These are phyloP conservation scores for Cordyceps fumosorosea DNA, from an alignment of 2,329 filamentous ascomycete species.

Conservation along the genomic window DNA sequence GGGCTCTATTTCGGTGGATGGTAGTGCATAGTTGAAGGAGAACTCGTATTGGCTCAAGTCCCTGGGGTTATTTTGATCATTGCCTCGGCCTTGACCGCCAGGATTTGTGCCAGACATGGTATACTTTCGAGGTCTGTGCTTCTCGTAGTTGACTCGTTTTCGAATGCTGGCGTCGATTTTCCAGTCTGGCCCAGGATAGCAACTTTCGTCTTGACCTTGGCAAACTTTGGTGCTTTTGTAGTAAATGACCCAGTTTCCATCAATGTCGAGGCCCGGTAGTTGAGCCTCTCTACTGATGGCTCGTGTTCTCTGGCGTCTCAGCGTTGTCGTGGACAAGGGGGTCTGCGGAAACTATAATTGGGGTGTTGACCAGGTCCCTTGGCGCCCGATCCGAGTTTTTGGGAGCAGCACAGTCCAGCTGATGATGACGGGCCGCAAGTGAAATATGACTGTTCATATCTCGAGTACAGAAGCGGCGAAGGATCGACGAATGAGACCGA, in stretches of 20 bases:
- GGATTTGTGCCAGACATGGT: neutral
- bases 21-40: slow-evolving; percentile 8
- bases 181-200: neutral
- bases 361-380: neutral
- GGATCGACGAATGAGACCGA: neutral
- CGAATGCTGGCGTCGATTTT: neutral
- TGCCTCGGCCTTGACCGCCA: neutral
- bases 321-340: neutral
- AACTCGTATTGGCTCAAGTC: slow-evolving; percentile 9
- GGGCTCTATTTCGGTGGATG: slow-evolving; percentile 4
- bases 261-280: neutral
- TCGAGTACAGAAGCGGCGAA: neutral
- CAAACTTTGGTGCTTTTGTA: neutral
- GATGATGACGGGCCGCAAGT: neutral
- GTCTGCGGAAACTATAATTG: neutral
- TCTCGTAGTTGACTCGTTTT: neutral
- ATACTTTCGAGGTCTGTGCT: neutral
- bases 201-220: neutral
- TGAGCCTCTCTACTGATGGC: neutral
- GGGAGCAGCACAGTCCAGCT: neutral
- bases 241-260: no score
- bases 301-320: no score
- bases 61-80: neutral
- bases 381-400: neutral
- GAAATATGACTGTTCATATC: neutral